Evolutionary conservation across 2,329 filamentous ascomycete species (phyloP).

Genomic region (Venturia aucupariae): DNA sequence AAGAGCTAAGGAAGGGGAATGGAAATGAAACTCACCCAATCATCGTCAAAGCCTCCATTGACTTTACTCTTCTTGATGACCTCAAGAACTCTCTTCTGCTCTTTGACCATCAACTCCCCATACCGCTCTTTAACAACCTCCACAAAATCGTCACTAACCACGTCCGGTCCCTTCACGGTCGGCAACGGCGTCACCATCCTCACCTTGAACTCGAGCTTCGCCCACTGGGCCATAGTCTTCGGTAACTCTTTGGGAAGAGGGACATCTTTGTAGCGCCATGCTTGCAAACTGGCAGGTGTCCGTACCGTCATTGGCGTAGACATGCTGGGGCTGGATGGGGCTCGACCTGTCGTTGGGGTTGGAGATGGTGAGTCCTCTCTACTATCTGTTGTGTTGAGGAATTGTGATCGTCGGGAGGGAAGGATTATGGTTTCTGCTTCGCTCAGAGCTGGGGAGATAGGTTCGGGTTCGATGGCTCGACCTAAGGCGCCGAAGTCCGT

Average conservation of each 20-base stretch:
- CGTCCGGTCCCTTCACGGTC: neutral
- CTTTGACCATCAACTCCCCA: neutral
- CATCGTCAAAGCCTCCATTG: neutral
- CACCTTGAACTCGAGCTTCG: neutral
- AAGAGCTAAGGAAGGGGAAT: too few species aligned
- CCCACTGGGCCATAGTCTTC: neutral
- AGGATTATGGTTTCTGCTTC: neutral
- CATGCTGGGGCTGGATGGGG: neutral
- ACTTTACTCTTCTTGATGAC: neutral
- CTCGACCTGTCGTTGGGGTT: neutral
- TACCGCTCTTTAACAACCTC: neutral
- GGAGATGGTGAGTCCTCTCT: neutral
- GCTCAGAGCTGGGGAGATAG: neutral
- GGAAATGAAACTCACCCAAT: neutral
- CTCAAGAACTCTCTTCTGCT: neutral
- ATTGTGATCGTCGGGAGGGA: neutral
- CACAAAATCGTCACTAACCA: neutral
- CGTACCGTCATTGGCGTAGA: neutral
- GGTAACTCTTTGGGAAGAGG: neutral
- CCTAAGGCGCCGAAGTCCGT: neutral
- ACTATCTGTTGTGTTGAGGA: neutral
- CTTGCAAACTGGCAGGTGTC: neutral
- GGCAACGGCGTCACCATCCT: neutral
- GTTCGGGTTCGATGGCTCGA: neutral
- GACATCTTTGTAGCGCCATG: slow-evolving; percentile 1